Evolutionary conservation across 2,329 filamentous ascomycete genomes (phyloP), one percentile per base, ranked within the genome.

Genomic region (Aspergillus sp.): DNA sequence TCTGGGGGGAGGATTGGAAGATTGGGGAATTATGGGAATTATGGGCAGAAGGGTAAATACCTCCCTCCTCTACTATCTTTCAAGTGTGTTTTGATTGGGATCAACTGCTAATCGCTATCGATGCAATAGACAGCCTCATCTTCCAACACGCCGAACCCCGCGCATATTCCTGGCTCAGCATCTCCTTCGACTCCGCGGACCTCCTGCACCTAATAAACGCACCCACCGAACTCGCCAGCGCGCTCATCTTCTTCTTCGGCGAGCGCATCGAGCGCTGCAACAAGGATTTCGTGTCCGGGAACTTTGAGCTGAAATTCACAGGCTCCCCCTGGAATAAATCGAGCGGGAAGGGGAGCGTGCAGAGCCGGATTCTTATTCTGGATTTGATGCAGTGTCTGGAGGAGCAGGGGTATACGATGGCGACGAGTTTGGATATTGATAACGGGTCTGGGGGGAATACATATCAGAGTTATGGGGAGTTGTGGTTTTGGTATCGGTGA

Each of bases 401-500:
- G 30, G 50, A 53, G 22, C 54, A 58, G 28, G 54, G 54, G 23
- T 61, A 61, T 58, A 54, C 49, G 54, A 48, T 61, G 30, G 30
- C 19, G 22, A 45, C 59, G 19, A 54, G 17, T 3, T 17, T 61
- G 54, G 54, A 61, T 45, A 46, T 61, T 25, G 59, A 61, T n/a
- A 38, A 30, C 3, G 59, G 59, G 15, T 9, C 15, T 3, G 59
- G 59, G 6, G 54, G 59, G 43, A 48, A 30, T 38, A 47, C 48
- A 28, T 61, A 57, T 34, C 25, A 23, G 41, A 61, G 59, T 25
- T 53, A 28, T 53, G 59, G 59, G 2, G 54, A 58, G 43, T 15
- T 43, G 8, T 61, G 59, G 59, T 61, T 61, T 50, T 61, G 59
- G 15, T 61, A 54, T 54, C 59, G 59, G 3, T 61, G 54, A 60